phyloP scores from a whole-genome alignment of 805 yeast species.

The Schizosaccharomyces octosporus region DNA sequence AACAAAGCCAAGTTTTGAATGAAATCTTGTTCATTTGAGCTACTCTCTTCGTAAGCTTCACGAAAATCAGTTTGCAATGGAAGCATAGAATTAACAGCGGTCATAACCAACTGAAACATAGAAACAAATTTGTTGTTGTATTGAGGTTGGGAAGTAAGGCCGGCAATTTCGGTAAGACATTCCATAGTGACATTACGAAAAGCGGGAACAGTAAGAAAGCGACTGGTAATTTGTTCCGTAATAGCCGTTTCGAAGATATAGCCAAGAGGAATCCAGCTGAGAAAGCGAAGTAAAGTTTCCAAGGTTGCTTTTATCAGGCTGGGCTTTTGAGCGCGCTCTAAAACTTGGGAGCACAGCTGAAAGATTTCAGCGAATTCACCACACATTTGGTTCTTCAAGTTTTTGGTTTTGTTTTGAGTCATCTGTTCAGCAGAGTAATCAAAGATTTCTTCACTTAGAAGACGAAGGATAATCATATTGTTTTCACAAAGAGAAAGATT shows the following conservation, averaged over 20 bases:
- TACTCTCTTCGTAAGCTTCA: slow-evolving; percentile 46
- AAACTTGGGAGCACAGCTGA: slow-evolving; percentile 75
- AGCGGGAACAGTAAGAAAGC: slow-evolving; percentile 53
- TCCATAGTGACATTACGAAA: slow-evolving; percentile 69
- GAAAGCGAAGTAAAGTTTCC: slow-evolving; percentile 54
- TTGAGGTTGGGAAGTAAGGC: slow-evolving; percentile 27
- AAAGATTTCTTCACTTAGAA: slow-evolving; percentile 84
- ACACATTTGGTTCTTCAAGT: slow-evolving; percentile 59
- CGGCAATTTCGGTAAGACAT: slow-evolving; percentile 77
- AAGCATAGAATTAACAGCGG: not conserved
- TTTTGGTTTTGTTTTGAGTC: slow-evolving; percentile 83
- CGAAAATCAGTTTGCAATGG: slow-evolving; percentile 33
- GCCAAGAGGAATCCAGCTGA: slow-evolving; percentile 84
- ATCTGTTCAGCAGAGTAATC: slow-evolving; percentile 87
- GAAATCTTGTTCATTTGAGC: slow-evolving; percentile 70
- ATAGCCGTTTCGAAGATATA: slow-evolving; percentile 75
- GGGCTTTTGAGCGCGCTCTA: slow-evolving; percentile 70
- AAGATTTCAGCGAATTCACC: slow-evolving; percentile 83
- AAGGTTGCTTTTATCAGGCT: slow-evolving; percentile 66
- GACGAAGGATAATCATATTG: slow-evolving; percentile 75
- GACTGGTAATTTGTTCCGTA: slow-evolving; percentile 42
- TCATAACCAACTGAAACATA: not conserved
- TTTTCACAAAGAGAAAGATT: slow-evolving; percentile 89
- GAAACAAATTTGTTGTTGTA: slow-evolving; percentile 31
- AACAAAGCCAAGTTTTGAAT: slow-evolving; percentile 88